Base-by-base conservation (phyloP, 140 eudicot genomes). In the Artemisia princeps region DNA sequence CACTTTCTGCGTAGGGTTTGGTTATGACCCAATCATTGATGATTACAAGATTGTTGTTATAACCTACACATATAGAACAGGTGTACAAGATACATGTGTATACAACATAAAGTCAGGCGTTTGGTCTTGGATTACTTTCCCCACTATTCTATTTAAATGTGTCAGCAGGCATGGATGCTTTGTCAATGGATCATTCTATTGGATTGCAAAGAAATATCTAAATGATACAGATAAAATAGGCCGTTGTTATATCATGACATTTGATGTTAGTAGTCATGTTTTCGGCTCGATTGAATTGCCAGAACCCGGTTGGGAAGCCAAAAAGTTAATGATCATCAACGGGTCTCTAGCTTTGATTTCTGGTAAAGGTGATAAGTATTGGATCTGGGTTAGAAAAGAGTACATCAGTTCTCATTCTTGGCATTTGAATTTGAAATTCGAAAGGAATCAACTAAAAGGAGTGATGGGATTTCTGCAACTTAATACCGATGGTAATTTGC, bases 131-230 rank as follows among this genome's bases (percentile, higher is more conserved):
- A 68, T 55, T 55, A 22, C 44, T 55, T 68, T 40, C 55, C 72
- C 71, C 17, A 6, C 16, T 50, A 51, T 28, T 44, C 70, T 0
- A 1, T 3, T 55, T 17, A 9, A 1, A 0, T 4, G 12, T 55
- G 24, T 9, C 1, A 16, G 23, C 4, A 19, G 9, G 0, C 6
- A 30, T 0, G 44, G 28, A 2, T 55, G 55, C 23, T 60, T 56
- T 42, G 37, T 37, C 6, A 55, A 68, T 17, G 72, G 72, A 40
- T 26, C 64, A 40, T 37, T 68, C 40, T 23, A 68, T 68, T 68
- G 63, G 72, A 37, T 19, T 0, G 16, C 16, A 52, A 28, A 28
- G 54, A 0, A 15, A 40, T 12, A 12, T 24, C 12, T 40, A 20
- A 11, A 20, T 1, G 14, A 17, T 16, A 1, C 40, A 11, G n/a